These are phyloP conservation scores for Tricholoma flavovirens DNA, from an alignment of 768 basidiomycete species.

Conservation along the genomic window DNA sequence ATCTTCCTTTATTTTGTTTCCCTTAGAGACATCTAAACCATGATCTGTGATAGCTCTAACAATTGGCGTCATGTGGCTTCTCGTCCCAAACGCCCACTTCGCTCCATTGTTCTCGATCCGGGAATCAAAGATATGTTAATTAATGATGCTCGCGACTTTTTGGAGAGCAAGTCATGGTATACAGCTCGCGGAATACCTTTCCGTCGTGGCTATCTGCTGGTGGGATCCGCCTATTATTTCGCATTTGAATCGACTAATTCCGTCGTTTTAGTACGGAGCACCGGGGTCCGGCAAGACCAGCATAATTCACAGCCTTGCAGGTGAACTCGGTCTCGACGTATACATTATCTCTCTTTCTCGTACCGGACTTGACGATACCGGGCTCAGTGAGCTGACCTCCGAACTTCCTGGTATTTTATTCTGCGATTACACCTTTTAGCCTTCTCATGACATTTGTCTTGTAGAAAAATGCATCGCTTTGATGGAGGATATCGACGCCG, in stretches of 20 bases:
- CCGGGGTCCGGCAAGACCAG: conserved; percentile 79
- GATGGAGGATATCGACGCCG: conserved; percentile 84
- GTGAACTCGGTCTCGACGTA: conserved; percentile 70
- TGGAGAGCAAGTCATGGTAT: conserved; percentile 69
- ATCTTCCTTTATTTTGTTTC: not conserved
- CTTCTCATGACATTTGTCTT: not conserved
- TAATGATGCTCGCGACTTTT: conserved; percentile 66
- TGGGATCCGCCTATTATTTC: conserved; percentile 8
- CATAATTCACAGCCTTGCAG: conserved; percentile 69
- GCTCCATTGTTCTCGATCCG: conserved; percentile 66
- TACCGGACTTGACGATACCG: conserved; percentile 54
- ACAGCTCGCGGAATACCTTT: conserved; percentile 73
- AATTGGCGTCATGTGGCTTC: conserved; percentile 52
- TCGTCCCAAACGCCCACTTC: conserved; percentile 58
- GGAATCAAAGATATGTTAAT: conserved; percentile 61
- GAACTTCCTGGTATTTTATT: conserved; percentile 45
- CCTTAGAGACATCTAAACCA: not conserved
- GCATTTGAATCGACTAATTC: not conserved
- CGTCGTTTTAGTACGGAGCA: conserved; percentile 48
- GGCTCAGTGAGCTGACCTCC: conserved; percentile 52
- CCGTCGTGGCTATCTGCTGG: conserved; percentile 68
- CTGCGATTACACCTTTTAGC: not conserved
- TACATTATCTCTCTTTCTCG: conserved; percentile 69
- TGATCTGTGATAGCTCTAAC: conserved; percentile 17
- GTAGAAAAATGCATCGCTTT: conserved; percentile 61